A percentile compares a stretch with the other conserved stretches of the same genome.
Conservation (phyloP, 139 green algal genomes). For the Cymbomonas tetramitiformis region DNA sequence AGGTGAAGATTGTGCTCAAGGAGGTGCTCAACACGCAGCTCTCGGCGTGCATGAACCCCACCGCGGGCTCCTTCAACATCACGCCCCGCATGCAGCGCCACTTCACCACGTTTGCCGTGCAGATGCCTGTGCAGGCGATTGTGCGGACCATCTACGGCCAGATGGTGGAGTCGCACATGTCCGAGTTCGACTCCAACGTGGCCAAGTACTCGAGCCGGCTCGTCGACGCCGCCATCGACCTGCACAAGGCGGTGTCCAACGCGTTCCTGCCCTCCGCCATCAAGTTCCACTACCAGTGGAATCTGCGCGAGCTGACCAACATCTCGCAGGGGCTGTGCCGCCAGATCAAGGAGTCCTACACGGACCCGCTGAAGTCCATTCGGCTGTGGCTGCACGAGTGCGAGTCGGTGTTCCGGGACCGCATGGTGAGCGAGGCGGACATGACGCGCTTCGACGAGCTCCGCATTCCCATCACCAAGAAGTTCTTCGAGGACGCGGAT, state of each 20-base stretch:
- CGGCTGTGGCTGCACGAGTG: slow-evolving; percentile 70
- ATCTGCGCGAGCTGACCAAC: slow-evolving; percentile 68
- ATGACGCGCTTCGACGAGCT: slow-evolving; percentile 60
- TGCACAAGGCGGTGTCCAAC: slow-evolving; percentile 49
- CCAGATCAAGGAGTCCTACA: slow-evolving; percentile 58
- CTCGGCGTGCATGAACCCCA: slow-evolving; percentile 73
- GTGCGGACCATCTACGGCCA: slow-evolving; percentile 26
- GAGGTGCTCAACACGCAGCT: slow-evolving; percentile 68
- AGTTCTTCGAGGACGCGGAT: slow-evolving; percentile 45
- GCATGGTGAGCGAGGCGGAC: slow-evolving; percentile 62
- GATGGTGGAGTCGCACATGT: slow-evolving; percentile 37
- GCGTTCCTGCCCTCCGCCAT: slow-evolving; percentile 69
- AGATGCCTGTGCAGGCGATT: slow-evolving; percentile 59
- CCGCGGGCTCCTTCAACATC: slow-evolving; percentile 72
- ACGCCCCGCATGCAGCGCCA: slow-evolving; percentile 81
- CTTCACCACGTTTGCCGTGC: slow-evolving; percentile 71
- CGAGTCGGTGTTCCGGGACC: slow-evolving; percentile 67
- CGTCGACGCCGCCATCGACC: slow-evolving; percentile 70
- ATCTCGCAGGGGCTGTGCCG: slow-evolving; percentile 64
- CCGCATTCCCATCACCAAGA: slow-evolving; percentile 40
- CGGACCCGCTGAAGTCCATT: slow-evolving; percentile 38
- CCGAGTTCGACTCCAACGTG: slow-evolving; percentile 49
- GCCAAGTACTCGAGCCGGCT: slow-evolving; percentile 43
- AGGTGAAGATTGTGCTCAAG: slow-evolving; percentile 74
- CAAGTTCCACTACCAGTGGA: slow-evolving; percentile 88